Percentiles rank a stretch among this genome's conserved stretches.
Conservation (phyloP, 2,329 filamentous ascomycete genomes). For the Exophiala viscosa region DNA sequence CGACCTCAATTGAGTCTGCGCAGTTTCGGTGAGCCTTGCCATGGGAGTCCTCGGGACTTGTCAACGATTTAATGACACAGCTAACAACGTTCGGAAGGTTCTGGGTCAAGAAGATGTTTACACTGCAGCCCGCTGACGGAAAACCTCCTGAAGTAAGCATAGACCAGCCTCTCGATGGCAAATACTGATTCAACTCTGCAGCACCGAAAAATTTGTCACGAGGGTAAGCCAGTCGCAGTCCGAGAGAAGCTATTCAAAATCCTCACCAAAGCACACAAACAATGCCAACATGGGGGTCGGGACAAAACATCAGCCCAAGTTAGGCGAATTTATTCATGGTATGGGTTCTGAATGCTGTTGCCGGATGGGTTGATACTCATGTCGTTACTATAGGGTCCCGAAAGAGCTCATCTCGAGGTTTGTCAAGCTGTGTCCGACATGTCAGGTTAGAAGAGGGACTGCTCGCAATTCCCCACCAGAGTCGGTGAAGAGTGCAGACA, state of each 20-base stretch:
- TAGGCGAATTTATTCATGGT: conserved; percentile 50
- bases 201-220: conserved; percentile 45
- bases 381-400: conserved; percentile 41
- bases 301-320: conserved; percentile 53
- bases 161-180: background rate
- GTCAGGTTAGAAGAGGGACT: conserved; percentile 43
- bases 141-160: conserved; percentile 37
- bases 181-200: conserved; percentile 27
- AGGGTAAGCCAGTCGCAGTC: conserved; percentile 52
- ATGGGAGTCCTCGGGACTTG: no score
- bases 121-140: conserved; percentile 40
- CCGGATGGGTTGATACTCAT: background rate
- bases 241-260: conserved; percentile 51
- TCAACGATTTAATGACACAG: background rate
- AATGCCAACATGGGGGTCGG: conserved; percentile 51
- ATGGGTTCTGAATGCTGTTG: conserved; percentile 15
- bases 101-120: conserved; percentile 55
- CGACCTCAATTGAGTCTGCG: conserved; percentile 49
- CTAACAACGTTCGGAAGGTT: conserved; percentile 36
- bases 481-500: conserved; percentile 17
- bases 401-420: conserved; percentile 52
- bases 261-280: conserved; percentile 47
- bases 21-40: conserved; percentile 43
- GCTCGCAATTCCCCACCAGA: conserved; percentile 28
- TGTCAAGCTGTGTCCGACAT: conserved; percentile 50